Evolutionary conservation across 192 early-diverging fungal genomes (phyloP).

Genomic region (Phycomyces nitens): DNA sequence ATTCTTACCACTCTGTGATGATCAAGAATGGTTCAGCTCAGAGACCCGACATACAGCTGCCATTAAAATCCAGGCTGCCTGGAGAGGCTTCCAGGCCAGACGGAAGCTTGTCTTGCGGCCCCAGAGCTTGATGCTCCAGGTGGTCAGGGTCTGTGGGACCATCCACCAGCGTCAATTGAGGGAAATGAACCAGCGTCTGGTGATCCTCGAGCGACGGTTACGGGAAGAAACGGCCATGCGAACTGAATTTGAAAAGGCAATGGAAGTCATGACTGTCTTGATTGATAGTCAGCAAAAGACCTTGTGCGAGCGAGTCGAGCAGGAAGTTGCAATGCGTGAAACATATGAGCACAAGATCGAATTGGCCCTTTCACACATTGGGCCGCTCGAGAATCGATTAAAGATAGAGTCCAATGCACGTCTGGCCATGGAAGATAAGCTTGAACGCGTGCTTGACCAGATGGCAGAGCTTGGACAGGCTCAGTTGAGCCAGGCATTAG

Average conservation of each 20-base stretch:
- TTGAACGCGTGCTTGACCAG: conserved; percentile 21
- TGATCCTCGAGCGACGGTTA: conserved; percentile 9
- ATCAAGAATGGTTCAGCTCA: not conserved
- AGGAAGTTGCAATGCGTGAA: conserved; percentile 27
- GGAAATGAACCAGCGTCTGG: not conserved
- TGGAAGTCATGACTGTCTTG: conserved; percentile 29
- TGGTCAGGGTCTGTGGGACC: conserved; percentile 2
- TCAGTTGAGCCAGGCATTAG: conserved; percentile 4
- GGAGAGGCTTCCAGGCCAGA: conserved; percentile 15
- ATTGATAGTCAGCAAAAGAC: conserved; percentile 30
- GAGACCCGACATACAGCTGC: conserved; percentile 9
- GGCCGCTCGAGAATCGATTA: conserved; percentile 14
- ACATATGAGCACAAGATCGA: conserved; percentile 23
- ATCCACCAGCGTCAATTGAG: conserved; percentile 13
- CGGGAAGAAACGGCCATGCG: conserved; percentile 29
- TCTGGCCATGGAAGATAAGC: conserved; percentile 19
- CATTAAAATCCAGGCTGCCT: conserved; percentile 18
- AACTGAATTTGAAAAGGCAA: conserved; percentile 29
- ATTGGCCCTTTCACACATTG: conserved; percentile 1
- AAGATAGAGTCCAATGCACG: conserved; percentile 17
- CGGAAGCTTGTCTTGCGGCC: not conserved
- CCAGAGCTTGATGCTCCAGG: not conserved
- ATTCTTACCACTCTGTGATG: conserved; percentile 15
- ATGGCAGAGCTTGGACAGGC: conserved; percentile 16
- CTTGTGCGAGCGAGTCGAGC: conserved; percentile 25